Evolutionary conservation across 495 filamentous ascomycete genomes (phyloP), one percentile per base, ranked within the genome.

Genomic region (Annulohypoxylon nitens): DNA sequence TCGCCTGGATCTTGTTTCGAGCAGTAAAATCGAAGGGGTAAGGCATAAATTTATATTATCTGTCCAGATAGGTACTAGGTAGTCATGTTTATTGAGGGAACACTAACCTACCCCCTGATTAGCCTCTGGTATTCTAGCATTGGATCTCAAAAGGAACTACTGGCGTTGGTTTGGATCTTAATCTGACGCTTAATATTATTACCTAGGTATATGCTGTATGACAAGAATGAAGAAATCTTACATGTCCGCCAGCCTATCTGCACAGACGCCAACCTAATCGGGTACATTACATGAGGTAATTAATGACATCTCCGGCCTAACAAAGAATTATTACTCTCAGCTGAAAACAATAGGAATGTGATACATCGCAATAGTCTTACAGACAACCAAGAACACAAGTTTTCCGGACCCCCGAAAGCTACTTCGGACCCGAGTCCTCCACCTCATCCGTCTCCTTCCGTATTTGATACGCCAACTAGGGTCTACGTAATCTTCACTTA

Each of bases 361-460:
- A 76, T 23, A 71, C 25, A 71, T 63, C 53, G 55, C 69, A 48
- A 74, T 69, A n/a, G 59, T 59, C 67, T 53, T 48, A 5, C 69
- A 2, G 2, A 37, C 14, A 14, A 75, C 53, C 18, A 43, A 43
- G 14, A 43, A 64, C 71, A 7, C 61, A 25, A 14, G 12, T 57
- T 36, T 9, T 18, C 45, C 69, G 61, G 10, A 60, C 71, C 33
- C 65, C 64, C 12, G 43, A 67, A 30, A 65, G 69, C 1, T 64
- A 64, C 10, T 60, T 75, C 67, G 71, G 75, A 39, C 69, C 71
- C 36, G 67, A 71, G 45, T 55, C 71, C 16, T 71, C 62, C n/a
- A 45, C 54, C 25, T 68, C 67, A 18, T 61, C 67, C n/a, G 55
- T 69, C 58, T 71, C 54, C 61, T 64, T 2, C 50, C 12, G 34